phyloP scores from a whole-genome alignment of 2,329 filamentous ascomycete species.

The Capronia americana region DNA sequence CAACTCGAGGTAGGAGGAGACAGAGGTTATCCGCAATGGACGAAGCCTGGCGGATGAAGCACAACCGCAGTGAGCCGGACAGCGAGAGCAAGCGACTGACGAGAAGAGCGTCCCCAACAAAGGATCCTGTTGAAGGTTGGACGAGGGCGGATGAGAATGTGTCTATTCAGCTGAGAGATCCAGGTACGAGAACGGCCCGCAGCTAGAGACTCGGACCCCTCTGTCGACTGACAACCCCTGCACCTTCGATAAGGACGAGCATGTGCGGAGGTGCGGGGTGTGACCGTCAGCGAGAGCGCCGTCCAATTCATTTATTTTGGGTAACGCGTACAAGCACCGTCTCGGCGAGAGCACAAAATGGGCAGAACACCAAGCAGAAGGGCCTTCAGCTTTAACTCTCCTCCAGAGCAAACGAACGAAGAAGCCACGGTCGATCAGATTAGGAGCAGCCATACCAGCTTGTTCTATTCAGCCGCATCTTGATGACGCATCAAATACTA shows the following conservation, averaged over 20 bases:
- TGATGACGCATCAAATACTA: background rate
- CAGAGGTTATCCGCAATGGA: background rate
- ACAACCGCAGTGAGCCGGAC: background rate
- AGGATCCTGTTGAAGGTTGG: background rate
- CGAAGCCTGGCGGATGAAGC: too few species aligned
- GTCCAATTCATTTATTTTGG: too few species aligned
- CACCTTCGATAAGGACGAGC: background rate
- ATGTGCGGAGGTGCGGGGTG: background rate
- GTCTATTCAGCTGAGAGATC: conserved; percentile 19
- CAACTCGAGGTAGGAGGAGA: background rate
- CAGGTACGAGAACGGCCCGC: conserved; percentile 1
- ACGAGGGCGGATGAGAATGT: conserved; percentile 4
- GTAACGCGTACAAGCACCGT: background rate
- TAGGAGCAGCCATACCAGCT: conserved; percentile 4
- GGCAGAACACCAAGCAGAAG: background rate
- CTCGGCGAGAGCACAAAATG: background rate
- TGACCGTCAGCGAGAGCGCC: too few species aligned
- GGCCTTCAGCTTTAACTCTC: background rate
- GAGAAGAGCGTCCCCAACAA: background rate
- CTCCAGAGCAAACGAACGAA: conserved; percentile 5
- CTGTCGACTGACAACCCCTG: background rate
- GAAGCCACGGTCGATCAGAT: background rate
- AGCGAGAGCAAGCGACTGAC: background rate
- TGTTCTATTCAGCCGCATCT: background rate
- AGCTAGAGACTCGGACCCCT: conserved; percentile 2